Percentiles rank a stretch among this genome's conserved stretches.
These are phyloP conservation scores for Byssoonygena ceratinophila DNA, from an alignment of 2,329 filamentous ascomycete genomes.

Conservation along the genomic window DNA sequence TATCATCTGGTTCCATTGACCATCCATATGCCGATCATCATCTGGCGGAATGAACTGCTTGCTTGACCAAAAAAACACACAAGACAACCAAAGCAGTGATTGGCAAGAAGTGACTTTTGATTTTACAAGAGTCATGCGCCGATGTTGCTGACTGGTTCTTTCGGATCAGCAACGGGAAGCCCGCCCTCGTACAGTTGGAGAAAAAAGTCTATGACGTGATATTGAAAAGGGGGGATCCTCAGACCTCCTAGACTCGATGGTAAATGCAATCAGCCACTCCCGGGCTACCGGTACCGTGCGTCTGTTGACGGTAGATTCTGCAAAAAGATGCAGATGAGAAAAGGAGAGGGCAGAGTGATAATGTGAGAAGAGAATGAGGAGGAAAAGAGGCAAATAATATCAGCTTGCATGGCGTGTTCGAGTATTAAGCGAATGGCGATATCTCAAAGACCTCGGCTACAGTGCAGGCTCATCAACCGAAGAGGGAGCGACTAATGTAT, in stretches of 20 bases:
- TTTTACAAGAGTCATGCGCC: neutral
- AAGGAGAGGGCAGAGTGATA: neutral
- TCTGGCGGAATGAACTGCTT: neutral
- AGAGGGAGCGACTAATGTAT: too few relatives aligned
- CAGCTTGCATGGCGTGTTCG: neutral
- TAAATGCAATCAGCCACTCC: neutral
- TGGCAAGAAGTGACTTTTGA: neutral
- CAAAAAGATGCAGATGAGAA: neutral
- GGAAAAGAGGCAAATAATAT: neutral
- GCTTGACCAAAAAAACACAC: too few relatives aligned
- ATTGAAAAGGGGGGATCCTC: neutral
- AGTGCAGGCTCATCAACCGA: neutral
- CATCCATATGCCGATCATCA: neutral
- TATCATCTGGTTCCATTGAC: neutral
- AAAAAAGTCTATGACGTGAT: conserved; percentile 1
- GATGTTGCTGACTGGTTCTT: neutral
- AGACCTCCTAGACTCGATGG: neutral
- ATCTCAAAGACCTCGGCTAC: neutral
- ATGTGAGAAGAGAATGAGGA: neutral
- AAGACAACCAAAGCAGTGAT: too few relatives aligned
- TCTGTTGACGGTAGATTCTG: too few relatives aligned
- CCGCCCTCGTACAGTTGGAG: neutral
- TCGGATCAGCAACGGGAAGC: neutral
- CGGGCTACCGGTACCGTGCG: neutral
- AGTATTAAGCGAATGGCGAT: neutral